phyloP scores from a whole-genome alignment of 1,284 basidiomycete genomes.

The Fomitopsis palustris region DNA sequence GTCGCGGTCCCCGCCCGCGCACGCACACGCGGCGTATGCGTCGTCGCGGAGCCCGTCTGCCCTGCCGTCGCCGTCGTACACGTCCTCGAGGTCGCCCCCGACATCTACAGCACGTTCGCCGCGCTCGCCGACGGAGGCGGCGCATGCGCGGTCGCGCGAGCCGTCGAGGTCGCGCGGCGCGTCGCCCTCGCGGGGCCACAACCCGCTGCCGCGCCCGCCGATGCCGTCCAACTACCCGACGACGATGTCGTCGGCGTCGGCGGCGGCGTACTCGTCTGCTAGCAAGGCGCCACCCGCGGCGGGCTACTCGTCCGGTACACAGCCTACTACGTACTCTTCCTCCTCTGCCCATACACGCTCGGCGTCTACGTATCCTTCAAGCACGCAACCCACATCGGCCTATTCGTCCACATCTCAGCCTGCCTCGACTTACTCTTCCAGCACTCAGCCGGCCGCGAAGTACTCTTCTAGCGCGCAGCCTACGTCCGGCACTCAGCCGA shows the following conservation, averaged over 20 bases:
- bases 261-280: not conserved
- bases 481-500: not conserved
- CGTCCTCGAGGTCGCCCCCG: conserved; percentile 7
- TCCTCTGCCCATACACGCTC: not conserved
- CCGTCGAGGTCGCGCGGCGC: conserved; percentile 8
- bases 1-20: conserved; percentile 2
- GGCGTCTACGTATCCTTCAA: not conserved
- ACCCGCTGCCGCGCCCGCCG: conserved; percentile 26
- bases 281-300: not conserved
- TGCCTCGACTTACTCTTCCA: not conserved
- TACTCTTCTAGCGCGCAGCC: not conserved
- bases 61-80: conserved; percentile 1
- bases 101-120: not conserved
- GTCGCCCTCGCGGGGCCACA: conserved; percentile 15
- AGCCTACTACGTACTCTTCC: not conserved
- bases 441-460: no score
- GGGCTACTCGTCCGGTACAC: not conserved
- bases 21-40: conserved; percentile 12
- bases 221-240: conserved; percentile 13
- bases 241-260: not conserved
- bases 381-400: not conserved
- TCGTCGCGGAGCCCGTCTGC: conserved; percentile 6
- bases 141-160: not conserved
- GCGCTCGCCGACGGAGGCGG: not conserved
- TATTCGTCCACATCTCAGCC: not conserved